A percentile compares a stretch with the other conserved stretches of the same genome.
These are phyloP conservation scores for Plasmopara muralis DNA, from an alignment of 352 stramenopile genomes.

Conservation along the genomic window DNA sequence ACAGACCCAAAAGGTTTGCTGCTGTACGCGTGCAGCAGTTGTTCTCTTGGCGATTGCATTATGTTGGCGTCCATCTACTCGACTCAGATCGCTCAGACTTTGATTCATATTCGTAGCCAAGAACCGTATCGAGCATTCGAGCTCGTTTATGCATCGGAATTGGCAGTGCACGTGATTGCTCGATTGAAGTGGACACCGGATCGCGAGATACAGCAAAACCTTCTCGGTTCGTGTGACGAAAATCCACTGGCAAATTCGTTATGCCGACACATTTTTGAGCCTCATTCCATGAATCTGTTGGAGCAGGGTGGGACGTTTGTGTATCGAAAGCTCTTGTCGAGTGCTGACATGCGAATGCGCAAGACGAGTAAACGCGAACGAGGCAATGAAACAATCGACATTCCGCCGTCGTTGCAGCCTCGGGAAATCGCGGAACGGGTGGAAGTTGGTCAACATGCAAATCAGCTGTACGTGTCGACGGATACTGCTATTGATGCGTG, in stretches of 20 bases:
- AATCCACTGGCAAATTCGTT: constrained; percentile 25
- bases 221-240: constrained; percentile 23
- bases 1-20: neutral
- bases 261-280: constrained; percentile 34
- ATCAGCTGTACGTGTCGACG: constrained; percentile 31
- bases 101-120: constrained; percentile 1
- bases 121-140: neutral
- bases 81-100: neutral
- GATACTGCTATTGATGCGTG: constrained; percentile 28
- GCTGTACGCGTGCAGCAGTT: neutral
- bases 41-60: neutral
- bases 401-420: constrained; percentile 7
- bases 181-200: constrained; percentile 18
- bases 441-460: constrained; percentile 12
- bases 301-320: constrained; percentile 20
- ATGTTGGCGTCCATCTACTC: neutral
- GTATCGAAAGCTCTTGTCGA: constrained; percentile 19
- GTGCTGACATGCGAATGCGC: neutral
- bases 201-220: constrained; percentile 3
- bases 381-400: constrained; percentile 13
- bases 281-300: constrained; percentile 28
- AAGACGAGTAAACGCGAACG: constrained; percentile 14
- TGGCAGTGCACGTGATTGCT: constrained; percentile 31
- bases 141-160: neutral
- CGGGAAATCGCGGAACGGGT: constrained; percentile 20